Conservation (phyloP, 2,329 filamentous ascomycete genomes). For the Colletotrichum sp. region DNA sequence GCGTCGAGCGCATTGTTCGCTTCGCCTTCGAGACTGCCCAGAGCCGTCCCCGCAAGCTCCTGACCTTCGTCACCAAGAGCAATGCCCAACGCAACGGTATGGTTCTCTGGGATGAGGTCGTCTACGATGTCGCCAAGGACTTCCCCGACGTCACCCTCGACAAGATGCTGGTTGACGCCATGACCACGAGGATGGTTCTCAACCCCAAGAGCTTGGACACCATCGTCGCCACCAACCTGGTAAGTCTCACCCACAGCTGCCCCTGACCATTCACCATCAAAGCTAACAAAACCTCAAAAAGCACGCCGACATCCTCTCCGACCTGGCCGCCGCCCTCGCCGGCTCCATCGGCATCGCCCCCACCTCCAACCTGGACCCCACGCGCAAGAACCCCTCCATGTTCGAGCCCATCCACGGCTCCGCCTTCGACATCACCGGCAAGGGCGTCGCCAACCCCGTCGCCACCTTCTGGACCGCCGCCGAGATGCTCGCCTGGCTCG, state of each 20-base stretch:
- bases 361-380: slow-evolving; percentile 67
- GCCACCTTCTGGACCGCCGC: slow-evolving; percentile 58
- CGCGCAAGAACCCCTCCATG: slow-evolving; percentile 53
- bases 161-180: slow-evolving; percentile 66
- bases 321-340: slow-evolving; percentile 70
- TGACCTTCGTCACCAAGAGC: slow-evolving; percentile 69
- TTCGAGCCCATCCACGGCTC: slow-evolving; percentile 63
- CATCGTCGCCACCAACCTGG: slow-evolving; percentile 67
- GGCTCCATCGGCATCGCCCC: slow-evolving; percentile 72
- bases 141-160: slow-evolving; percentile 64
- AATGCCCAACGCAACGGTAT: slow-evolving; percentile 71
- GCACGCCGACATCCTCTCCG: slow-evolving; percentile 67
- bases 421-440: slow-evolving; percentile 58
- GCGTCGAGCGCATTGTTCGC: slow-evolving; percentile 63
- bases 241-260: not conserved
- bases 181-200: slow-evolving; percentile 57
- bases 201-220: slow-evolving; percentile 64
- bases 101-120: slow-evolving; percentile 71
- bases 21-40: slow-evolving; percentile 65
- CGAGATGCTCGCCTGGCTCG: slow-evolving; percentile 59
- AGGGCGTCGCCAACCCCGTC: slow-evolving; percentile 57
- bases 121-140: slow-evolving; percentile 55
- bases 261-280: not conserved
- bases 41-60: slow-evolving; percentile 56
- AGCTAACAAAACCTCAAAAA: not conserved